Conservation (phyloP, 306 rosid species). For the Inga laurina region DNA sequence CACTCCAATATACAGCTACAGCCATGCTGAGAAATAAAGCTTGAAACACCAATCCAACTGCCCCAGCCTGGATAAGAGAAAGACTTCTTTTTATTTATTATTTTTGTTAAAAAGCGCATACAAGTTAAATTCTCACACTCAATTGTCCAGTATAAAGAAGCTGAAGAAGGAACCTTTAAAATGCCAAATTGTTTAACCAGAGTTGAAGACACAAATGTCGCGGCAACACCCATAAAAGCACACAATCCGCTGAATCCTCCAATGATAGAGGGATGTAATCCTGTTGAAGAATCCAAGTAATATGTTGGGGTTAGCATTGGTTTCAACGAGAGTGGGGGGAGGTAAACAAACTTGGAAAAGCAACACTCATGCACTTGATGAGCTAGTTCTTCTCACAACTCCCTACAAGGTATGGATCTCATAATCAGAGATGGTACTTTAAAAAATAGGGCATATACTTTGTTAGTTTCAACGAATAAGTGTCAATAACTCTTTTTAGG, state of each 20-base stretch:
- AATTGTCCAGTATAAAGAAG: neutral
- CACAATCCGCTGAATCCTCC: slow-evolving; percentile 94
- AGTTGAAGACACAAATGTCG: slow-evolving; percentile 85
- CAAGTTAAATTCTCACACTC: slow-evolving; percentile 15
- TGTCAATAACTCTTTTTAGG: neutral
- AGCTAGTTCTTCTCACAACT: neutral
- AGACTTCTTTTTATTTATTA: neutral
- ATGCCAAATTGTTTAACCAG: slow-evolving; percentile 82
- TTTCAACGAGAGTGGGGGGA: neutral
- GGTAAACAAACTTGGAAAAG: neutral
- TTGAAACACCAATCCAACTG: slow-evolving; percentile 89
- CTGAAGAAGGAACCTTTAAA: slow-evolving; percentile 64
- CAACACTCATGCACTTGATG: neutral
- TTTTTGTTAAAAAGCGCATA: neutral
- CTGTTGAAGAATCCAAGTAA: slow-evolving; percentile 53
- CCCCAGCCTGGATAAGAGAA: slow-evolving; percentile 78
- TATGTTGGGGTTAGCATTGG: slow-evolving; percentile 33
- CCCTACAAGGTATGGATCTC: neutral
- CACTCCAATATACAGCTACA: slow-evolving; percentile 83
- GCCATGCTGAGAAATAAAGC: slow-evolving; percentile 91
- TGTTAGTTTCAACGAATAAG: neutral
- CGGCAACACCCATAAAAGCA: slow-evolving; percentile 97
- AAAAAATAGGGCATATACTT: neutral
- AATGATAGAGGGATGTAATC: slow-evolving; percentile 81
- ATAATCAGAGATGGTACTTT: neutral